Base-by-base conservation (phyloP, 257 asterid genomes). In the Rauvolfia tetraphylla region DNA sequence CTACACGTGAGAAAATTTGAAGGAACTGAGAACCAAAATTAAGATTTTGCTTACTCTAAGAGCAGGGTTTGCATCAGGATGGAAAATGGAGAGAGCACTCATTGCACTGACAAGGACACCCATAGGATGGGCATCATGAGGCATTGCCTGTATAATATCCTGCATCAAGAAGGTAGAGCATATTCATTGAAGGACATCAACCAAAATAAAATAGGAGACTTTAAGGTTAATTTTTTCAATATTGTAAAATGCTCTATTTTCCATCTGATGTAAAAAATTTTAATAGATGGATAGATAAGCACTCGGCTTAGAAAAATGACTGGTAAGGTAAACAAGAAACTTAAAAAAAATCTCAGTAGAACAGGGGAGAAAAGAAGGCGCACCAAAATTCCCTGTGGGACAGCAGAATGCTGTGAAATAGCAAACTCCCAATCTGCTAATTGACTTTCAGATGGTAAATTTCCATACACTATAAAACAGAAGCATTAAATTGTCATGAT, bases 41-140 rank as follows among this genome's bases (percentile, higher is more conserved):
- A 46, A 63, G 23, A 72, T 56, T 15, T 62, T n/a, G 69, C 96
- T 85, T 85, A 95, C 99, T 80, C 95, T 89, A 76, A 95, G 88
- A 78, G 98, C 99, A 65, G 99, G 99, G 86, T 95, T 95, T n/a
- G 99, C 99, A 91, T 95, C 97, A n/a, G 98, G 99, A 82, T 95
- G 99, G 74, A 92, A 95, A 74, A 95, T 87, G 23, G 99, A 95
- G 71, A 95, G 98, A 71, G 97, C 91, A 83, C 99, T 90, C 96
- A 95, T 87, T 72, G 98, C 92, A 74, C 98, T 92, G 82, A 95
- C 98, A 79, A 95, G 98, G 81, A 92, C 99, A 81, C 99, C 99
- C 99, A 95, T 95, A 22, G 99, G 98, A 84, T 95, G 99, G 79
- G 99, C 99, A 86, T 95, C 97, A 82, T 95, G 99, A 63, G 99